Evolutionary conservation across 2,329 filamentous ascomycete genomes (phyloP).

Genomic region (Monascus ruber): DNA sequence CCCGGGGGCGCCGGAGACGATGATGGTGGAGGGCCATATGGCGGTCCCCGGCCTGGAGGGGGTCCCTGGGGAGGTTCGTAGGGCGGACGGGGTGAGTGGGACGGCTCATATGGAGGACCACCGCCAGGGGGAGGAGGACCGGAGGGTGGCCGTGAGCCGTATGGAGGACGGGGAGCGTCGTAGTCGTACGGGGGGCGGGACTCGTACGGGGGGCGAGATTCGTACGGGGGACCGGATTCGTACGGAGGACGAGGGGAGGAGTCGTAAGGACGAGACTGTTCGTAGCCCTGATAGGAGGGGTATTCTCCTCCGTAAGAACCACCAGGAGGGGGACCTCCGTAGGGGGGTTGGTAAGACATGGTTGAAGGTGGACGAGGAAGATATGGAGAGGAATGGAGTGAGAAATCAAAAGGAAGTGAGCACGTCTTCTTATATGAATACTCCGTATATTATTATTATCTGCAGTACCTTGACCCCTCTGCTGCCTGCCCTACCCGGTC

Average conservation of each 20-base stretch:
- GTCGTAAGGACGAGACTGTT: constrained; percentile 4
- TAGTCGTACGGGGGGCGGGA: constrained; percentile 2
- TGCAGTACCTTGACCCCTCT: no score
- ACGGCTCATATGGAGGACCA: no score
- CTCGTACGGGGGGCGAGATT: not conserved
- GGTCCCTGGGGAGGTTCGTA: no score
- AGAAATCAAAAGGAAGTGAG: no score
- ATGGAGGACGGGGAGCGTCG: constrained; percentile 2
- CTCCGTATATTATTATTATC: no score
- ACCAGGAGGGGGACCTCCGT: constrained; percentile 7
- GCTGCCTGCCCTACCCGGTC: no score
- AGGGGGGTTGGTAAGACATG: not conserved
- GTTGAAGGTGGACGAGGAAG: no score
- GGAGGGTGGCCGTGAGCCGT: constrained; percentile 1
- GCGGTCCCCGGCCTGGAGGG: no score
- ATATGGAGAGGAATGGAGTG: no score
- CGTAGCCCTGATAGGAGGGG: constrained; percentile 8
- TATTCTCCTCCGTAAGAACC: not conserved
- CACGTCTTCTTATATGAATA: constrained; percentile 2
- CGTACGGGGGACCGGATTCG: no score
- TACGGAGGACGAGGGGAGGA: constrained; percentile 1
- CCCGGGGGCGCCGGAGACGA: constrained; percentile 9
- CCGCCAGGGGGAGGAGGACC: constrained; percentile 3
- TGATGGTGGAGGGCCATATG: constrained; percentile 9
- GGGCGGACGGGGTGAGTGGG: no score